Evolutionary conservation across 2,329 filamentous ascomycete species (phyloP).

Genomic region (Neodidymelliopsis sp.): DNA sequence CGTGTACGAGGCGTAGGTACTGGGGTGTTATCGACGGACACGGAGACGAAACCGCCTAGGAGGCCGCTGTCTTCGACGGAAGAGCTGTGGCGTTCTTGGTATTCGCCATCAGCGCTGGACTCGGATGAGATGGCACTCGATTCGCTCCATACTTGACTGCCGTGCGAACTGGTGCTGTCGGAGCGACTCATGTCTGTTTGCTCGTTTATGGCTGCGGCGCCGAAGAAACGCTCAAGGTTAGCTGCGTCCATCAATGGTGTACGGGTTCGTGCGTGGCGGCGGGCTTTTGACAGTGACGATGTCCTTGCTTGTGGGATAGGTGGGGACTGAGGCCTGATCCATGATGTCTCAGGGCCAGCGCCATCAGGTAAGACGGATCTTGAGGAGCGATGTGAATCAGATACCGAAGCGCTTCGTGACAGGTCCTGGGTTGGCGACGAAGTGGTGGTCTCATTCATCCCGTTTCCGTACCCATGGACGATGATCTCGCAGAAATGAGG

Average conservation of each 20-base stretch:
- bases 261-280: constrained; percentile 23
- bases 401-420: constrained; percentile 2
- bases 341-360: constrained; percentile 27
- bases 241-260: constrained; percentile 35
- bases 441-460: constrained; percentile 34
- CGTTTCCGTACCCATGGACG: constrained; percentile 51
- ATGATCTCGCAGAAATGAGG: constrained; percentile 46
- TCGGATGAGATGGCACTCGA: constrained; percentile 39
- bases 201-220: constrained; percentile 4
- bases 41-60: constrained; percentile 39
- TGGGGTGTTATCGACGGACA: constrained; percentile 28
- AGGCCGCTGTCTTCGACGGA: constrained; percentile 35
- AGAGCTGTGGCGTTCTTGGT: constrained; percentile 19
- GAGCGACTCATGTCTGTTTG: constrained; percentile 29
- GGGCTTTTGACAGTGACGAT: constrained; percentile 17
- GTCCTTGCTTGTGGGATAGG: constrained; percentile 20
- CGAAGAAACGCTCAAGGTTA: constrained; percentile 25
- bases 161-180: constrained; percentile 36
- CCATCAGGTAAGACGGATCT: constrained; percentile 24
- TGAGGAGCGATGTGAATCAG: constrained; percentile 19
- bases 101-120: constrained; percentile 33
- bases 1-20: constrained; percentile 9
- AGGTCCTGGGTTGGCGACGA: constrained; percentile 7
- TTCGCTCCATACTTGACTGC: constrained; percentile 43
- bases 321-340: constrained; percentile 28